phyloP scores from a whole-genome alignment of 2,329 filamentous ascomycete genomes.

The Rhynchosporium secalis region DNA sequence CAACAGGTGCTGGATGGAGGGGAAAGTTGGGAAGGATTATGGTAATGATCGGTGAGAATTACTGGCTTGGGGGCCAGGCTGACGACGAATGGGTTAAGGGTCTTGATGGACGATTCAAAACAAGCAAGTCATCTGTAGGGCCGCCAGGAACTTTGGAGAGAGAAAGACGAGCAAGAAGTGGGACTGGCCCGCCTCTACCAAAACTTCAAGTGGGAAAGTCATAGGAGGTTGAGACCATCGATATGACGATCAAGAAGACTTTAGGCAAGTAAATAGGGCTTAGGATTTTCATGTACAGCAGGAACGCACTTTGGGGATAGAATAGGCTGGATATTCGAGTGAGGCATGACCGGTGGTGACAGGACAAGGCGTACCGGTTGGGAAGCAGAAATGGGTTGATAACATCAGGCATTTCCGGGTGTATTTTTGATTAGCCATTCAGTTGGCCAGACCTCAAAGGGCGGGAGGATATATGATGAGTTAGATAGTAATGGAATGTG shows the following conservation, averaged over 20 bases:
- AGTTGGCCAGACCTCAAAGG: background rate
- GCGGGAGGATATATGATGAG: slow-evolving; percentile 11
- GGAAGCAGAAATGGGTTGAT: slow-evolving; percentile 1
- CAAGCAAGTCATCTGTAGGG: slow-evolving; percentile 42
- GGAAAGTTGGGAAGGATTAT: slow-evolving; percentile 78
- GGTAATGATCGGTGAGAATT: slow-evolving; percentile 70
- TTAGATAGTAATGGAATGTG: slow-evolving; percentile 17
- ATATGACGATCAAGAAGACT: background rate
- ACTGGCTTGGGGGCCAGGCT: slow-evolving; percentile 73
- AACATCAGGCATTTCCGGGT: slow-evolving; percentile 20
- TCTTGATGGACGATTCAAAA: slow-evolving; percentile 61
- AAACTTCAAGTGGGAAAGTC: slow-evolving; percentile 29
- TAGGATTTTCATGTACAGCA: background rate
- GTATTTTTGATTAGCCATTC: slow-evolving; percentile 17
- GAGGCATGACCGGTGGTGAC: background rate
- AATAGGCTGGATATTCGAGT: background rate
- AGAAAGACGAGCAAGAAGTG: slow-evolving; percentile 47
- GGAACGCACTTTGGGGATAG: slow-evolving; percentile 6
- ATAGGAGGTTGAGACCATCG: slow-evolving; percentile 9
- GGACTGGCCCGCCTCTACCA: slow-evolving; percentile 42
- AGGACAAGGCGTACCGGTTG: slow-evolving; percentile 6
- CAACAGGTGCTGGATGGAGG: slow-evolving; percentile 77
- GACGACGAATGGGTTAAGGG: slow-evolving; percentile 69
- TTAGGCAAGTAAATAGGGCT: background rate
- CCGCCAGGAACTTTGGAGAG: slow-evolving; percentile 43